A percentile compares a stretch with the other conserved stretches of the same genome.
Conservation (phyloP, 768 basidiomycete species). For the Peribolospora kevripleyi region DNA sequence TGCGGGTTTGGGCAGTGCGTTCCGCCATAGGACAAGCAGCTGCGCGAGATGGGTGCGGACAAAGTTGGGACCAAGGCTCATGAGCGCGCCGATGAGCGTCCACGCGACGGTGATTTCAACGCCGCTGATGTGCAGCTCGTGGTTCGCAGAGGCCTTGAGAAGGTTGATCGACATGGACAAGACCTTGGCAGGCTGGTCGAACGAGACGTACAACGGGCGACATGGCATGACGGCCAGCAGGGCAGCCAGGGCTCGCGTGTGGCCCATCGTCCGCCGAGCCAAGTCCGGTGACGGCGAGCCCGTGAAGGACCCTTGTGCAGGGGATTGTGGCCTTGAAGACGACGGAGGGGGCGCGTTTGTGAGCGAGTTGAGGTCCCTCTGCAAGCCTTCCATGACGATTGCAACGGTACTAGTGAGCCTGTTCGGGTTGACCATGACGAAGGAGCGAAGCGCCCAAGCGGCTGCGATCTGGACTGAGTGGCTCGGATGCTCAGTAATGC, state of each 20-base stretch:
- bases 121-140: slow-evolving; percentile 55
- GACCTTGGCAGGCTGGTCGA: slow-evolving; percentile 49
- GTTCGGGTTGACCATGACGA: slow-evolving; percentile 70
- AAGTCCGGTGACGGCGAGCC: slow-evolving; percentile 41
- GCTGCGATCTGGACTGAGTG: slow-evolving; percentile 68
- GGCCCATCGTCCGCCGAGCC: slow-evolving; percentile 48
- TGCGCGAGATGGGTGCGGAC: slow-evolving; percentile 83
- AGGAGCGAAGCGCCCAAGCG: slow-evolving; percentile 66
- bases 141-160: slow-evolving; percentile 72
- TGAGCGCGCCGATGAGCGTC: slow-evolving; percentile 69
- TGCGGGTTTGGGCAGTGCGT: slow-evolving; percentile 83
- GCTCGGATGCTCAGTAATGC: slow-evolving; percentile 62
- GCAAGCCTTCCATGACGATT: slow-evolving; percentile 51
- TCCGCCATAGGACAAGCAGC: slow-evolving; percentile 84
- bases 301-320: slow-evolving; percentile 20
- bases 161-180: slow-evolving; percentile 75
- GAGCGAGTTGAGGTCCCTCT: slow-evolving; percentile 53
- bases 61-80: slow-evolving; percentile 80
- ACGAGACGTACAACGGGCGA: slow-evolving; percentile 77
- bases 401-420: slow-evolving; percentile 58
- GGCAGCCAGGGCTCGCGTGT: slow-evolving; percentile 69
- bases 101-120: slow-evolving; percentile 83
- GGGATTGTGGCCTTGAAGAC: too few species aligned
- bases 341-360: slow-evolving; percentile 16
- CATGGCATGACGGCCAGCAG: slow-evolving; percentile 65